These are phyloP conservation scores for Moricandia moricandioides DNA, from an alignment of 345 rosid genomes.

Conservation along the genomic window DNA sequence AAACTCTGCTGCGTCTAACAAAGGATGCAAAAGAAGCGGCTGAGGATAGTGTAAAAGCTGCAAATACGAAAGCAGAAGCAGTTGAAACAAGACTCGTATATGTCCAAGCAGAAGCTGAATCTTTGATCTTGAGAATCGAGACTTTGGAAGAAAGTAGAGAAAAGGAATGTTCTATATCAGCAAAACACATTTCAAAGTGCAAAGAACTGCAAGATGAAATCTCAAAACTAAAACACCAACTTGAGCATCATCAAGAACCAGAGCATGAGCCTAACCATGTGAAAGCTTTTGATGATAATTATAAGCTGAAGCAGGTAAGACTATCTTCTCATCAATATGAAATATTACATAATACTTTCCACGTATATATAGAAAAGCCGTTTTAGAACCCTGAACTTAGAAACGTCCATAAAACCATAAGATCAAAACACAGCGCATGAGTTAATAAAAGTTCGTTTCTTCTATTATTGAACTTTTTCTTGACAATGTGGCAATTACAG, in stretches of 20 bases:
- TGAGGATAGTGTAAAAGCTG: slow-evolving; percentile 47
- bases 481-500: slow-evolving; percentile 38
- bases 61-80: slow-evolving; percentile 40
- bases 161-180: slow-evolving; percentile 36
- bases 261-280: slow-evolving; percentile 39
- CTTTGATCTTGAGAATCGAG: slow-evolving; percentile 45
- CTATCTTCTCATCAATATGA: slow-evolving; percentile 18
- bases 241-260: slow-evolving; percentile 37
- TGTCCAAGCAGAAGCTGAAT: slow-evolving; percentile 49
- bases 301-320: slow-evolving; percentile 65
- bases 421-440: no score
- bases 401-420: no score
- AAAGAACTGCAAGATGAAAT: slow-evolving; percentile 55
- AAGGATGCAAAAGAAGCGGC: slow-evolving; percentile 48
- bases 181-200: slow-evolving; percentile 36
- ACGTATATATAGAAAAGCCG: no score
- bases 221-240: slow-evolving; percentile 47
- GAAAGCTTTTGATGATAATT: slow-evolving; percentile 41
- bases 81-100: slow-evolving; percentile 54
- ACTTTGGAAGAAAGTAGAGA: slow-evolving; percentile 41
- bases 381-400: no score
- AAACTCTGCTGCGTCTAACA: slow-evolving; percentile 42
- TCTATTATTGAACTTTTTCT: no score
- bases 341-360: no score
- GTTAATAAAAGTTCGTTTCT: no score